Evolutionary conservation across 371 early-diverging fungal species (phyloP), one percentile per base, ranked within the genome.

Genomic region (Nematocida ausubeli): DNA sequence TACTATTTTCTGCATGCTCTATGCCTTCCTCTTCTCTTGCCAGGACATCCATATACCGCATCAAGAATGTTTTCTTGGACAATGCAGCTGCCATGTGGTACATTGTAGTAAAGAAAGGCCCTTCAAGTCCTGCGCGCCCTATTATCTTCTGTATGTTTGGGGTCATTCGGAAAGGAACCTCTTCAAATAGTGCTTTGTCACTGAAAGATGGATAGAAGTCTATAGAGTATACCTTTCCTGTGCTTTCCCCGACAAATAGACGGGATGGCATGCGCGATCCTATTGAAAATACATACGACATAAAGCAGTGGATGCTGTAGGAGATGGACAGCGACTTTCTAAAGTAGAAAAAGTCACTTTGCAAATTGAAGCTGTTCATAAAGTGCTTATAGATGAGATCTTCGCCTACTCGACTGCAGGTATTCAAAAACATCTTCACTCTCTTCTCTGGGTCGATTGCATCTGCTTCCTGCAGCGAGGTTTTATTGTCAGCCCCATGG

Each of bases 81-180:
- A 83, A 19, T 28, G 69, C 34, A 14, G 51, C 39, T 19, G 72
- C 57, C 42, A 51, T 69, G 30, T 80, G 58, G 54, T 81, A 83
- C 55, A 81, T 60, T 32, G 73, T 47, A 56, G 84, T 80, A 28
- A 82, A 40, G 40, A 82, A 70, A 5, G 70, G 70, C 16, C 84
- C 84, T 79, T 82, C 82, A 54, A 83, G 51, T 14, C 81, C 81
- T 37, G 73, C 82, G 32, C 75, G 66, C 35, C 81, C 68, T 28
- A 81, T 70, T 24, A 82, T 60, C 34, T 60, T 63, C 58, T 83
- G 84, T 35, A 81, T 62, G 68, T 73, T 75, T 0, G 84, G 84
- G 22, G 82, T 80, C n/a, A 83, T 28, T 24, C 73, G 49, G 24
- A 80, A 69, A 35, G 54, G 64, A 19, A 70, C 72, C 54, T 64